phyloP scores from a whole-genome alignment of 2,329 filamentous ascomycete genomes.

The Verticillium klebahnii region DNA sequence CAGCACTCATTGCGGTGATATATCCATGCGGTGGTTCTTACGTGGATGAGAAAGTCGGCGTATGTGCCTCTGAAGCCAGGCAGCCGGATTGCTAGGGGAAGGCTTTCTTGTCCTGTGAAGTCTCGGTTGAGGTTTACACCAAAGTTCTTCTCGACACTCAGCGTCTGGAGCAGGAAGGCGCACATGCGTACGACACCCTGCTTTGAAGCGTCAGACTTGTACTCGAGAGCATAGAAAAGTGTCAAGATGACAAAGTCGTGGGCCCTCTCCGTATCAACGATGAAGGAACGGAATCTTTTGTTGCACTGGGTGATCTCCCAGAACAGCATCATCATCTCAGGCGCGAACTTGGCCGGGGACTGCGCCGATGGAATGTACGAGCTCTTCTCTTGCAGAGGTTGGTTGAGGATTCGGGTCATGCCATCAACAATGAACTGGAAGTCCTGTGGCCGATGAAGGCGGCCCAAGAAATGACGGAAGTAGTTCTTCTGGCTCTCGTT shows the following conservation, averaged over 20 bases:
- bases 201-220: slow-evolving; percentile 78
- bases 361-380: slow-evolving; percentile 87
- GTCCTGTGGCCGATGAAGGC: slow-evolving; percentile 88
- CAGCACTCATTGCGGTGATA: not conserved
- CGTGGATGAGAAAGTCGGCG: slow-evolving; percentile 88
- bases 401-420: slow-evolving; percentile 87
- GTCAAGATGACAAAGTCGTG: slow-evolving; percentile 91
- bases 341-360: slow-evolving; percentile 76
- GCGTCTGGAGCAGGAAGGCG: slow-evolving; percentile 90
- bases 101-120: slow-evolving; percentile 83
- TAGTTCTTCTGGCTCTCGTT: slow-evolving; percentile 74
- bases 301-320: slow-evolving; percentile 98
- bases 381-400: slow-evolving; percentile 82
- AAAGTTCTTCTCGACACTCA: slow-evolving; percentile 90
- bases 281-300: slow-evolving; percentile 92
- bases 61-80: slow-evolving; percentile 84
- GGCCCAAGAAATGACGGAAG: slow-evolving; percentile 87
- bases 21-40: slow-evolving; percentile 34
- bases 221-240: slow-evolving; percentile 88
- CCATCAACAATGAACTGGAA: slow-evolving; percentile 97
- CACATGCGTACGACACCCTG: slow-evolving; percentile 96
- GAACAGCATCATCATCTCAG: slow-evolving; percentile 94
- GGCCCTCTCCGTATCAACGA: slow-evolving; percentile 89
- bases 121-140: slow-evolving; percentile 83
- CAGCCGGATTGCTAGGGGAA: slow-evolving; percentile 78